A percentile compares a stretch with the other conserved stretches of the same genome.
These are phyloP conservation scores for Citrullus colocynthis DNA, from an alignment of 306 rosid genomes.

Conservation along the genomic window DNA sequence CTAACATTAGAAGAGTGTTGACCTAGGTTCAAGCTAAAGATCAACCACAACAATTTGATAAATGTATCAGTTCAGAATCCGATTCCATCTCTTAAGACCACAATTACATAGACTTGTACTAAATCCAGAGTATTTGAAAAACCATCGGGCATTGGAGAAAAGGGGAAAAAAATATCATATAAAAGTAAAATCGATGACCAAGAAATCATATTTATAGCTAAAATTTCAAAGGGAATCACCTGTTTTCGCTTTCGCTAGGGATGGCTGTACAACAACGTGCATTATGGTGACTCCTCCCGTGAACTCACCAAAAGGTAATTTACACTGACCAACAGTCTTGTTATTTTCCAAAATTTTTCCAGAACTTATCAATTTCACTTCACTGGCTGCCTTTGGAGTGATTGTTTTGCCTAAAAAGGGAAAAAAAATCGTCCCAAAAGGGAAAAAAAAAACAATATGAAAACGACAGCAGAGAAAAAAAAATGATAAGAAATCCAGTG, in stretches of 20 bases:
- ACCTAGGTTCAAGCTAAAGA: neutral
- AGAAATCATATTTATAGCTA: neutral
- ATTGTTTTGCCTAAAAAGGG: constrained; percentile 52
- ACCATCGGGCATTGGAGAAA: neutral
- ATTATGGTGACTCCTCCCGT: constrained; percentile 57
- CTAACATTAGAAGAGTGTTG: neutral
- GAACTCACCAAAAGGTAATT: constrained; percentile 61
- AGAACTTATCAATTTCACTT: constrained; percentile 79
- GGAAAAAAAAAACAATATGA: neutral
- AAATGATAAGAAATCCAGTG: neutral
- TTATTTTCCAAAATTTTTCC: constrained; percentile 95
- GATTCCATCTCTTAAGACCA: neutral
- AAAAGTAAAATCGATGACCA: neutral
- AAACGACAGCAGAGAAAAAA: neutral
- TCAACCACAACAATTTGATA: neutral
- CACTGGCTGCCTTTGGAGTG: constrained; percentile 85
- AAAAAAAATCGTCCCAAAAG: neutral
- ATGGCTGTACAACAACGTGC: constrained; percentile 72
- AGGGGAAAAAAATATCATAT: neutral
- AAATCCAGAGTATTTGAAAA: neutral
- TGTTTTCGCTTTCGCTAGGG: constrained; percentile 54
- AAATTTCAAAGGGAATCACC: constrained; percentile 36
- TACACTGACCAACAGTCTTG: constrained; percentile 93
- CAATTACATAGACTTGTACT: neutral
- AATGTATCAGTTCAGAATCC: neutral